Evolutionary conservation across 108 stramenopile genomes (phyloP), one percentile per base, ranked within the genome.

Genomic region (Nannochloropsis gaditana): DNA sequence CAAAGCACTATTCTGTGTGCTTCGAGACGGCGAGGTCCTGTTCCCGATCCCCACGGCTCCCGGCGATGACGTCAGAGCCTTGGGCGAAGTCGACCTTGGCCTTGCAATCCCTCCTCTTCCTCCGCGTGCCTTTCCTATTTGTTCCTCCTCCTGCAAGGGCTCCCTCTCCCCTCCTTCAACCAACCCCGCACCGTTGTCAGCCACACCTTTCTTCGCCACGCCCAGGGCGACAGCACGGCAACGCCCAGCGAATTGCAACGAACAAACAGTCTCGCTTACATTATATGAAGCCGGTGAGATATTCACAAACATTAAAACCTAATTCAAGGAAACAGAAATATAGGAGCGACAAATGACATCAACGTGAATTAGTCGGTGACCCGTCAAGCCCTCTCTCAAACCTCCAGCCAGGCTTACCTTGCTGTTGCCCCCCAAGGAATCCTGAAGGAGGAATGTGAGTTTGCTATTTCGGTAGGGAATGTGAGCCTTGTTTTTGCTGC

Each of bases 401-500:
- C 8, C 2, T 43, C 81, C 41, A 17, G 42, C 41, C 21, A 17
- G 17, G 41, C 42, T 81, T 50, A 87, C 90, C 91, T 93, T 93
- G 50, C 90, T 89, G 17, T 84, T 90, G 3, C 91, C 91, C 8
- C 89, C 85, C 0, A 93, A 83, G 11, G 92, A 92, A 50, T 92
- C 91, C 83, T 92, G 92, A n/a, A 93, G 87, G 44, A 93, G 87
- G 82, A 89, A 91, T 15, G 92, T 93, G 19, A 93, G 90, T 88
- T 93, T 93, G 41, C 89, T 90, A 84, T 93, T 92, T 42, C 92
- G 88, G 84, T 90, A 93, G 21, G 92, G 92, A 6, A 93, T 87
- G 87, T 93, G 92, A 43, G 80, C 43, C 15, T 42, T 59, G 21
- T 87, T 44, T 11, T 45, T 82, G 44, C 84, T 50, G 31, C 89